Conservation (phyloP, 2,329 filamentous ascomycete species). For the Rachicladosporium sp. region DNA sequence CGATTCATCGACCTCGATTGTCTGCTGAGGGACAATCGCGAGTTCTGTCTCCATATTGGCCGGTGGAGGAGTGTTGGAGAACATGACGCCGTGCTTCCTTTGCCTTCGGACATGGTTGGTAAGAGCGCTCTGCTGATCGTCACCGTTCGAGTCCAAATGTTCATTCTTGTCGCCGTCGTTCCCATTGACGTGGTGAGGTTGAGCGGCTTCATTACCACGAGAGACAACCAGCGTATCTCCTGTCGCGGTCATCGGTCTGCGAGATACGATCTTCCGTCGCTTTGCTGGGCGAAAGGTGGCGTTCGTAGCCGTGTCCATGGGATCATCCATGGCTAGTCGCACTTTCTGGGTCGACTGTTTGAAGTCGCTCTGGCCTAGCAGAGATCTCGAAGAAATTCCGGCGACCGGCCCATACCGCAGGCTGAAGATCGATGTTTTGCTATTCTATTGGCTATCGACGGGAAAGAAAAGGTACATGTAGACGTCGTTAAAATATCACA, state of each 20-base stretch:
- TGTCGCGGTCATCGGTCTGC: background rate
- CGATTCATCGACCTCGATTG: conserved; percentile 25
- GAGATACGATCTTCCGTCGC: background rate
- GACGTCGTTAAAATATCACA: too few species aligned
- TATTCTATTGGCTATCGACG: background rate
- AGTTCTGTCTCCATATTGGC: conserved; percentile 27
- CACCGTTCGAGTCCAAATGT: too few species aligned
- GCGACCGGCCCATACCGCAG: background rate
- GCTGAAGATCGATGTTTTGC: background rate
- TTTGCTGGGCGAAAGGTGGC: background rate
- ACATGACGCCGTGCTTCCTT: conserved; percentile 20
- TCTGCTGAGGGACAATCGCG: conserved; percentile 19
- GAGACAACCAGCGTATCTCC: background rate
- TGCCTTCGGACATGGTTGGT: conserved; percentile 7
- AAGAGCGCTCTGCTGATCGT: too few species aligned
- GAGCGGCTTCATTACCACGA: background rate
- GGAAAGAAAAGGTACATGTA: too few species aligned
- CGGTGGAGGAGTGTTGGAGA: conserved; percentile 18
- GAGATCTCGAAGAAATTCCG: background rate
- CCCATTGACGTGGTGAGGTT: too few species aligned
- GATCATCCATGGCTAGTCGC: background rate
- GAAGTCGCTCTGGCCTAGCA: background rate
- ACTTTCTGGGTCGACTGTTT: background rate
- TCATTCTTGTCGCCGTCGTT: too few species aligned
- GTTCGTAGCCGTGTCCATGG: background rate